phyloP scores from a whole-genome alignment of 1,284 basidiomycete genomes.

The Coriolopsis trogii region DNA sequence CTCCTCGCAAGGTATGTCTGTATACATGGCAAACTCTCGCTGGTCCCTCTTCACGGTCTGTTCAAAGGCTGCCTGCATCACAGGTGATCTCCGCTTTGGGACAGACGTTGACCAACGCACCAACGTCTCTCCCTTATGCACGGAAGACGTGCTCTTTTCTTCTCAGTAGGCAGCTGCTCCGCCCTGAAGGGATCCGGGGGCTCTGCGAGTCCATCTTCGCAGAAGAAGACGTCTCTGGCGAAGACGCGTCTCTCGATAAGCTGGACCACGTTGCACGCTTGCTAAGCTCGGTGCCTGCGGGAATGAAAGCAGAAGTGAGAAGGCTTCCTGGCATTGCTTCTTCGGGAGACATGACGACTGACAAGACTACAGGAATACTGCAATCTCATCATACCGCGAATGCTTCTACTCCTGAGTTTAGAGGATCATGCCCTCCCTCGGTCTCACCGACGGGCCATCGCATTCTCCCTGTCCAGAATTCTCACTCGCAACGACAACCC shows the following conservation, averaged over 20 bases:
- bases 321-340: background rate
- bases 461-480: conserved; percentile 70
- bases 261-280: conserved; percentile 66
- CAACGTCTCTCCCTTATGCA: conserved; percentile 49
- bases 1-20: conserved; percentile 45
- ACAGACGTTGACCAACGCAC: conserved; percentile 48
- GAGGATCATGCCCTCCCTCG: conserved; percentile 36
- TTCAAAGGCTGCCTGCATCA: conserved; percentile 57
- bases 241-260: conserved; percentile 61
- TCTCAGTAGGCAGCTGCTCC: conserved; percentile 67
- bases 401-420: conserved; percentile 51
- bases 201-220: conserved; percentile 69
- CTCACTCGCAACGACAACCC: conserved; percentile 41
- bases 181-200: conserved; percentile 67
- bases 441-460: conserved; percentile 61
- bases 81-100: conserved; percentile 69
- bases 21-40: conserved; percentile 6
- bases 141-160: conserved; percentile 60
- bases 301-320: conserved; percentile 55
- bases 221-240: conserved; percentile 52
- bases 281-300: conserved; percentile 57
- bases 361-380: conserved; percentile 60
- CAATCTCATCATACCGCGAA: conserved; percentile 50
- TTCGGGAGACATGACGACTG: background rate
- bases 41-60: background rate